Percentiles rank a stretch among this genome's conserved stretches.
phyloP scores from a whole-genome alignment of 164 flowering plant genomes.

The Buxus sempervirens region DNA sequence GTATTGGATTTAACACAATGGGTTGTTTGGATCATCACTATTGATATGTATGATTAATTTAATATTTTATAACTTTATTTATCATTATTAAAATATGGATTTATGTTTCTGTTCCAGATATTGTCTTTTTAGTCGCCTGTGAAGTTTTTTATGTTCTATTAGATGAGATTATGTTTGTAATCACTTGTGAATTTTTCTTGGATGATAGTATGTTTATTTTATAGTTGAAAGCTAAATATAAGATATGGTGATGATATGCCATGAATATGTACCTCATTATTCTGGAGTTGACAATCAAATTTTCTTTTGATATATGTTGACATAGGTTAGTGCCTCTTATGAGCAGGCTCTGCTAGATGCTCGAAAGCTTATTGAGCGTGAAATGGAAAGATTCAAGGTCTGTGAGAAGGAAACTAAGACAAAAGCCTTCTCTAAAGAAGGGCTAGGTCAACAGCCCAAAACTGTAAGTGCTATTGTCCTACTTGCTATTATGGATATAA shows the following conservation, averaged over 20 bases:
- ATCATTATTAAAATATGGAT: background rate
- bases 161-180: no score
- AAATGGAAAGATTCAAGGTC: slow-evolving; percentile 98
- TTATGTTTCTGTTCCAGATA: no score
- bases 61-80: no score
- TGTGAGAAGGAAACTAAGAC: slow-evolving; percentile 99
- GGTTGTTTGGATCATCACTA: background rate
- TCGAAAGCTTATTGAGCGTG: slow-evolving; percentile 92
- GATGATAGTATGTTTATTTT: background rate
- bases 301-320: slow-evolving; percentile 52
- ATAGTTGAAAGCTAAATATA: background rate
- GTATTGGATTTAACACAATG: no score
- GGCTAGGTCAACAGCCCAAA: slow-evolving; percentile 96
- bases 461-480: slow-evolving; percentile 48
- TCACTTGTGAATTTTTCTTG: no score
- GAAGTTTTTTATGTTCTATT: background rate
- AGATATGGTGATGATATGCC: background rate
- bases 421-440: slow-evolving; percentile 99
- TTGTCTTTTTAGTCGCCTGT: background rate
- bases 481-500: background rate
- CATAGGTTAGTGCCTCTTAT: slow-evolving; percentile 99
- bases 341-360: slow-evolving; percentile 99
- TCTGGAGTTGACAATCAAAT: slow-evolving; percentile 18
- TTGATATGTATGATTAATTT: no score
- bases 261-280: slow-evolving; percentile 5